Percentiles rank a stretch among this genome's conserved stretches.
Conservation (phyloP, 148 eudicot species). For the Arbutus unedo region DNA sequence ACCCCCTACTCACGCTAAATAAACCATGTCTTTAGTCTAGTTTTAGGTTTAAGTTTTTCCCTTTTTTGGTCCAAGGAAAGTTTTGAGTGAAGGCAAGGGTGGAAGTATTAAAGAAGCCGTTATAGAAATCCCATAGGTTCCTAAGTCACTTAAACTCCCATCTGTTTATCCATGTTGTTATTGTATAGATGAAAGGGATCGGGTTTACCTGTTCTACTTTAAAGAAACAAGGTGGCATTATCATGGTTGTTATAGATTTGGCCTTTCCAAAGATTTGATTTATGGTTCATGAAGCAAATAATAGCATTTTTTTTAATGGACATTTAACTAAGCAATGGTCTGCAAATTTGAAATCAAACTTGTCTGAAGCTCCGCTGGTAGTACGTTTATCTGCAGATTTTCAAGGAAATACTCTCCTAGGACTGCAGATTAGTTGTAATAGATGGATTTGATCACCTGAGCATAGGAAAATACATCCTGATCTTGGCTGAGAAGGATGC, state of each 20-base stretch:
- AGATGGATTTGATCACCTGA: neutral
- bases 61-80: neutral
- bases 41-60: no score
- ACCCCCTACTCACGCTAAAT: no score
- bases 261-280: no score
- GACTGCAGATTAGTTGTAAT: neutral
- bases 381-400: neutral
- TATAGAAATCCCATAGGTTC: neutral
- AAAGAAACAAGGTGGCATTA: neutral
- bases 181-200: neutral
- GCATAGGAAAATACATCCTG: neutral
- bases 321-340: no score
- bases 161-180: neutral
- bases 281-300: neutral
- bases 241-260: no score
- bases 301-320: no score
- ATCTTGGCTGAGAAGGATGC: neutral
- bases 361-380: neutral
- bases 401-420: neutral
- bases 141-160: no score
- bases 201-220: neutral
- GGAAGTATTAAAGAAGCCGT: neutral
- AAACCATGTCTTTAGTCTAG: no score
- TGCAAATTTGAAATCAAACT: no score
- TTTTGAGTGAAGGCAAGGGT: neutral